Evolutionary conservation across 2,329 filamentous ascomycete species (phyloP).

Genomic region (Magnaporthiopsis rhizophila): DNA sequence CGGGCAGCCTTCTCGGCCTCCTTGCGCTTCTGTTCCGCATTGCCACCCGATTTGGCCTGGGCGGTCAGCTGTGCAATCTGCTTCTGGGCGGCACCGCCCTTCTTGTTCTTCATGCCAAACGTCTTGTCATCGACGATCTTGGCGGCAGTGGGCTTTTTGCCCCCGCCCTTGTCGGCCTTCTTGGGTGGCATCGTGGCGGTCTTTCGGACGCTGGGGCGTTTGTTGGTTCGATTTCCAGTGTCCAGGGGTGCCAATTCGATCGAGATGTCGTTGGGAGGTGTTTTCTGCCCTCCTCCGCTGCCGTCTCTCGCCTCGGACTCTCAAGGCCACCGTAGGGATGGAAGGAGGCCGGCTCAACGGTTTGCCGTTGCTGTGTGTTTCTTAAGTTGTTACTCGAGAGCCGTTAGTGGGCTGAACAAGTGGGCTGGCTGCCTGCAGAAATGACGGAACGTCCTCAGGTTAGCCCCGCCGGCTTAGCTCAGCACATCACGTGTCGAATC

Average conservation of each 20-base stretch:
- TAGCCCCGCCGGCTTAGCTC: not conserved
- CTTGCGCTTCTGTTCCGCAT: constrained; percentile 80
- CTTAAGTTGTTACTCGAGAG: not conserved
- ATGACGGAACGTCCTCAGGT: not conserved
- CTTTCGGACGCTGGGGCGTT: constrained; percentile 1
- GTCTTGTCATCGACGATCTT: constrained; percentile 87
- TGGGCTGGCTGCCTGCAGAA: not conserved
- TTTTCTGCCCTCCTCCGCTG: not conserved
- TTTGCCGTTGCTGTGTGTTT: not conserved
- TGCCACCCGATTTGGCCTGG: constrained; percentile 65
- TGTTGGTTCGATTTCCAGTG: not conserved
- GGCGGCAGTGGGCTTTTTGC: constrained; percentile 46
- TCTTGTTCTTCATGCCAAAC: constrained; percentile 99
- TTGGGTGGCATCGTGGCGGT: constrained; percentile 65
- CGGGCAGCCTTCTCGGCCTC: constrained; percentile 57
- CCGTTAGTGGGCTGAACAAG: not conserved
- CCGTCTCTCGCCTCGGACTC: not conserved
- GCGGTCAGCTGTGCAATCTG: constrained; percentile 78
- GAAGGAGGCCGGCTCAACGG: not conserved
- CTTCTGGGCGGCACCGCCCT: constrained; percentile 83
- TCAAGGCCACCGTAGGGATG: not conserved
- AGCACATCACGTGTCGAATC: not conserved
- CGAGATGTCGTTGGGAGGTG: not conserved
- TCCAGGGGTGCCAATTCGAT: not conserved
- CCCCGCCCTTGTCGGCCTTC: constrained; percentile 42